Conservation (phyloP, 805 yeast genomes). For the Barnettozyma siamensis region DNA sequence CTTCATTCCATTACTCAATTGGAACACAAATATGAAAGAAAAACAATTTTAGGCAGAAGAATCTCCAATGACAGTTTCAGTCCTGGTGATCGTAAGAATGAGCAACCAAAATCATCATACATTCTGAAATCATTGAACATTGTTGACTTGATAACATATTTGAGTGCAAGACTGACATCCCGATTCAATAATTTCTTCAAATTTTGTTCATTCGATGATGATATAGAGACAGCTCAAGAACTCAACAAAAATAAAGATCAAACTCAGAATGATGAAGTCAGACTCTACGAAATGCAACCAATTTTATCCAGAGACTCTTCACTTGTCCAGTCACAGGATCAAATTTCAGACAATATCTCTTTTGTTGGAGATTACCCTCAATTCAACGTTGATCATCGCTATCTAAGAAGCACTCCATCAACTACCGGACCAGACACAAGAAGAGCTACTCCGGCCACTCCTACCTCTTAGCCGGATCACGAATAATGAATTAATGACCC, state of each 20-base stretch:
- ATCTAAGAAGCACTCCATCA: constrained; percentile 23
- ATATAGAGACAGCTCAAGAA: not conserved
- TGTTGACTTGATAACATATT: constrained; percentile 9
- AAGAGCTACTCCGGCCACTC: constrained; percentile 11
- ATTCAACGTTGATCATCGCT: constrained; percentile 24
- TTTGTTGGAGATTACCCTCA: constrained; percentile 22
- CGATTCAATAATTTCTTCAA: not conserved
- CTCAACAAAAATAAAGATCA: not conserved
- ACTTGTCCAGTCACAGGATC: constrained; percentile 1
- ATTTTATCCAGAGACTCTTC: constrained; percentile 1
- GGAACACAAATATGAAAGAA: constrained; percentile 44
- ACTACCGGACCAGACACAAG: constrained; percentile 13
- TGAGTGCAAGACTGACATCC: constrained; percentile 3
- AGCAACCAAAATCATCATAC: constrained; percentile 8
- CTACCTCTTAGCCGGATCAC: not conserved
- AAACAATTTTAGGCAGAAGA: constrained; percentile 59
- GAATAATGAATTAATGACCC: not conserved
- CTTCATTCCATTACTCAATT: constrained; percentile 45
- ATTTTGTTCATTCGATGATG: not conserved
- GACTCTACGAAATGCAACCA: constrained; percentile 7
- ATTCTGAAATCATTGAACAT: constrained; percentile 18
- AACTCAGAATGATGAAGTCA: not conserved
- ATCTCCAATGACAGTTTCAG: constrained; percentile 40
- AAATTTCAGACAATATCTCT: constrained; percentile 10
- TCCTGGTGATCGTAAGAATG: constrained; percentile 7